phyloP scores from a whole-genome alignment of 345 rosid species.

The Rhizophora apiculata region DNA sequence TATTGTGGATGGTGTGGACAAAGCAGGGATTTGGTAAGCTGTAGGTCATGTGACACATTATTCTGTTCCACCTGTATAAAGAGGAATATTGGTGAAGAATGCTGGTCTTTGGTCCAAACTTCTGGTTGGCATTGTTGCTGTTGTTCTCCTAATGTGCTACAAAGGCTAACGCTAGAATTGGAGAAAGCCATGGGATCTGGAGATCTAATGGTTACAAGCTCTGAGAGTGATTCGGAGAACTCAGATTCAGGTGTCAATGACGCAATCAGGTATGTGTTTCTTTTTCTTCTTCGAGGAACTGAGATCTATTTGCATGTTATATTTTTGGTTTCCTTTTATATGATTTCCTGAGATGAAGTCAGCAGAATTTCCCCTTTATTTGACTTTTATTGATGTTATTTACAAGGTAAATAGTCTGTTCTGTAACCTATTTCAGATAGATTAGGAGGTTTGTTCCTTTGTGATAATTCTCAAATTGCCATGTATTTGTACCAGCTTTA shows the following conservation, averaged over 20 bases:
- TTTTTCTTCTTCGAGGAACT: not conserved
- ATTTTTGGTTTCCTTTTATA: conserved; percentile 1
- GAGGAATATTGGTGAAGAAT: conserved; percentile 77
- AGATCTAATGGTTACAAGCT: conserved; percentile 38
- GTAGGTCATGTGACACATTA: conserved; percentile 67
- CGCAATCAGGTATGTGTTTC: conserved; percentile 46
- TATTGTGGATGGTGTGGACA: conserved; percentile 94
- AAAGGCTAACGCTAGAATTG: conserved; percentile 56
- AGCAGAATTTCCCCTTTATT: not conserved
- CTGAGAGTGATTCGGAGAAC: conserved; percentile 68
- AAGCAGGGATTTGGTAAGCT: conserved; percentile 58
- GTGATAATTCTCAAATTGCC: conserved; percentile 17
- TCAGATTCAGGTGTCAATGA: conserved; percentile 52
- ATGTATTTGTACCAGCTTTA: conserved; percentile 41
- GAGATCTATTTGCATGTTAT: not conserved
- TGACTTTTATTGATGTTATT: not conserved
- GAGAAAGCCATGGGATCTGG: conserved; percentile 63
- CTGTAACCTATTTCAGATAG: not conserved
- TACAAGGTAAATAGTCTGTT: conserved; percentile 1
- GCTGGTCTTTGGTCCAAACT: conserved; percentile 52
- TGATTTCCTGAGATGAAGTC: not conserved
- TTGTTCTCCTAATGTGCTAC: conserved; percentile 75
- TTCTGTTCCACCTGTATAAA: conserved; percentile 73
- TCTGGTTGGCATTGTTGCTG: conserved; percentile 84
- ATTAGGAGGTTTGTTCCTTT: conserved; percentile 14